A percentile compares a stretch with the other conserved stretches of the same genome.
Conservation (phyloP, 2,329 filamentous ascomycete species). For the Microsporum audouinii region DNA sequence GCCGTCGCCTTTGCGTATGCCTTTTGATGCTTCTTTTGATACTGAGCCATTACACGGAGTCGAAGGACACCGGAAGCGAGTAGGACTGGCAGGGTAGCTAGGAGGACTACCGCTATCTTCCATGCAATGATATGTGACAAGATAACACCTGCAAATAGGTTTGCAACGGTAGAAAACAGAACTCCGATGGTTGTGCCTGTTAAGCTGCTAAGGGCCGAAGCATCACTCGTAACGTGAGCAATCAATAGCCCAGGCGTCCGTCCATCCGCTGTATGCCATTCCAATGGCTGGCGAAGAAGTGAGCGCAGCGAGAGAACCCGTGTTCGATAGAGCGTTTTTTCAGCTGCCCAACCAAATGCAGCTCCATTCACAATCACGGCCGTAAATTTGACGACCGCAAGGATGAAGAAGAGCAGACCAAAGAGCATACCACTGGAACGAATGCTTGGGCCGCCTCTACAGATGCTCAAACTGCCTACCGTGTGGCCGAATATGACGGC, state of each 20-base stretch:
- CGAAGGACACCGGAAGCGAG: conserved; percentile 55
- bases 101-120: conserved; percentile 58
- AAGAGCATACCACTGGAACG: conserved; percentile 39
- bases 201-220: conserved; percentile 50
- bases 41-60: conserved; percentile 46
- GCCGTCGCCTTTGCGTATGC: conserved; percentile 36
- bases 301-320: conserved; percentile 50
- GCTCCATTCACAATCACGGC: conserved; percentile 48
- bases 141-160: conserved; percentile 52
- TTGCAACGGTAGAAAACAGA: conserved; percentile 52
- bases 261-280: conserved; percentile 54
- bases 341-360: conserved; percentile 44
- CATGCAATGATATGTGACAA: conserved; percentile 56
- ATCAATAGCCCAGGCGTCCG: conserved; percentile 49
- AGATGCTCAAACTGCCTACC: conserved; percentile 41
- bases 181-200: conserved; percentile 57
- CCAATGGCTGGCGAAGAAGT: conserved; percentile 49
- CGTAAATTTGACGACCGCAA: conserved; percentile 43
- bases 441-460: conserved; percentile 36
- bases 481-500: conserved; percentile 46
- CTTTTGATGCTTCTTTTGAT: conserved; percentile 41
- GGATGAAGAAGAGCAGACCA: conserved; percentile 44
- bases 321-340: conserved; percentile 49
- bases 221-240: conserved; percentile 54
- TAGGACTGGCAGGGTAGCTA: conserved; percentile 54